Conservation (phyloP, 179 eudicot genomes). For the Gypsophila paniculata region DNA sequence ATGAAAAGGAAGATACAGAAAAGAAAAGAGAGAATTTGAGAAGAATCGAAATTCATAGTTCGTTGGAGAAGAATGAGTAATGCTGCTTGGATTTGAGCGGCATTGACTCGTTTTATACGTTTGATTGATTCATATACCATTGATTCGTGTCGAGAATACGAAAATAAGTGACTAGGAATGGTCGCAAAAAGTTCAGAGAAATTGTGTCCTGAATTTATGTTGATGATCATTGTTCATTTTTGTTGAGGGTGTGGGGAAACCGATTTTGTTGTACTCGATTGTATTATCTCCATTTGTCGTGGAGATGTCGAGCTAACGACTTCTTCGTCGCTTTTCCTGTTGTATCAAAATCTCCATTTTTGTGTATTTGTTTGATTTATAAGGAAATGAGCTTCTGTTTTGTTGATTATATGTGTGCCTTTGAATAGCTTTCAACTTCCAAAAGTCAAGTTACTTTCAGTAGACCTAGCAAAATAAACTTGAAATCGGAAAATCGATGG, state of each 20-base stretch:
- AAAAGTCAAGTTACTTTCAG: too few species aligned
- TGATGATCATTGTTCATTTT: too few species aligned
- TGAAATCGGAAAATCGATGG: too few species aligned
- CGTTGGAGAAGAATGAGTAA: constrained; percentile 8
- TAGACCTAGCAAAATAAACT: too few species aligned
- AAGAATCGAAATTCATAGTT: constrained; percentile 8
- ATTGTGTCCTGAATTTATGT: neutral
- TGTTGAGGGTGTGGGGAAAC: too few species aligned
- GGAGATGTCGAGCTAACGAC: constrained; percentile 2
- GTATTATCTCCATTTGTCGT: neutral
- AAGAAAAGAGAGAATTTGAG: neutral
- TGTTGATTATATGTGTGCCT: neutral
- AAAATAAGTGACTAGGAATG: neutral
- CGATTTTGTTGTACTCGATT: too few species aligned
- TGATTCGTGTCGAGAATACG: neutral
- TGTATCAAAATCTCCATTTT: neutral
- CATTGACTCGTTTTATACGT: constrained; percentile 4
- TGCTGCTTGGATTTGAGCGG: neutral
- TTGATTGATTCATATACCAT: constrained; percentile 13
- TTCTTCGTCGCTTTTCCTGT: constrained; percentile 12
- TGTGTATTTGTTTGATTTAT: neutral
- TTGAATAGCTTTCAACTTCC: too few species aligned
- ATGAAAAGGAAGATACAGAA: constrained; percentile 19
- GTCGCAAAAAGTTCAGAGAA: neutral
- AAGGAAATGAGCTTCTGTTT: constrained; percentile 1